Base-by-base conservation (phyloP, 352 stramenopile species). In the Phytophthora ramorum region DNA sequence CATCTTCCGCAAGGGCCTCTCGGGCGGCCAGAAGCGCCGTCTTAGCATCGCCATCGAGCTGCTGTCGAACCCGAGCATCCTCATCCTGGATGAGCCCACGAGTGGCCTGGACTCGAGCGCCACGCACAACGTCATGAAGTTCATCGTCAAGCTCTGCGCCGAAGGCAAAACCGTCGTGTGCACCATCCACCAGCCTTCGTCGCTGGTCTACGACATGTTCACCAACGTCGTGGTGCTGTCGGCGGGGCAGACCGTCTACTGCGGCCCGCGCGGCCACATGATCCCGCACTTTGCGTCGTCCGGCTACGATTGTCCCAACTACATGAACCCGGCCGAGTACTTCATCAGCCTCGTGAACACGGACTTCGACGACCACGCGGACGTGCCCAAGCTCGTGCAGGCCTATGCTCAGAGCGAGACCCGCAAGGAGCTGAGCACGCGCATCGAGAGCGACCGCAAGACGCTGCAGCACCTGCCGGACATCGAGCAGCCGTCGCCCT, bases 41-140 rank as follows among this genome's bases (percentile, higher is more conserved):
- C 72, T 97, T 3, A 83, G 67, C 16, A 90, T 97, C 51, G 91
- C 75, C 4, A 80, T 96, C 14, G 90, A 95, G 58, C 61, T 97
- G 22, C 66, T 97, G 12, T 81, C 71, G 3, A 76, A 85, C 53
- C 89, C 91, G 14, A 74, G 63, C 0, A 78, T 97, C 17, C 49
- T 97, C 9, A 90, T 96, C 50, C 63, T 96, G 2, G 90, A 97
- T 51, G 85, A 96, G 56, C 84, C 87, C 7, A 92, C 84, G n/a
- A 87, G 68, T 3, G 80, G 77, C 3, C 45, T 89, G 0, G 77
- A 89, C 61, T 89, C 79, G 35, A 72, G 68, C 17, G 75, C 79
- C 1, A 71, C 79, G 8, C 73, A 78, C 46, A 75, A 81, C 37
- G 63, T 85, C 22, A 81, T 87, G 68, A 71, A 85, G 66, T 80